Evolutionary conservation across 257 asterid species (phyloP), one percentile per base, ranked within the genome.

Genomic region (Dorcoceras hygrometricum): DNA sequence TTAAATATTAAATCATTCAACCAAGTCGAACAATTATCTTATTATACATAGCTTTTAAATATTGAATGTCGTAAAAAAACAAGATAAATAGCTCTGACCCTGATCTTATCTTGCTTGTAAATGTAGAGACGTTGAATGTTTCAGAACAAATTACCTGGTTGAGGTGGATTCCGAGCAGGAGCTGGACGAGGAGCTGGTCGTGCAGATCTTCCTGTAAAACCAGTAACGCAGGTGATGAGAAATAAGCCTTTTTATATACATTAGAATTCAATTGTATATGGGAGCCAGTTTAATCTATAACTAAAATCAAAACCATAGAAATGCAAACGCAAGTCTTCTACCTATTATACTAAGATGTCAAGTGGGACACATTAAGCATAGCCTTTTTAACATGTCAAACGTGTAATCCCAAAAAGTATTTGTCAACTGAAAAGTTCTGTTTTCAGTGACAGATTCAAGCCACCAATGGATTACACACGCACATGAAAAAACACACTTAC

Each of bases 111-210:
- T 36, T 1, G n/a, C 32, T 16, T 59, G 3, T 2, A 25, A 36
- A 58, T 19, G 22, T 3, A n/a, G 57, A 54, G 26, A 18, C 28
- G 32, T 22, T 14, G 18, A 64, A 36, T 39, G 24, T 24, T 71
- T 28, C 0, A 59, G 53, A 59, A 36, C 28, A 50, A 23, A 18
- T 10, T 53, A 87, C 95, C 89, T 74, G 74, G 60, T 54, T 73
- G 72, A 23, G 87, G 80, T n/a, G 87, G 84, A n/a, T 59, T 73
- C 19, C 87, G 78, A 8, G 79, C 74, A 11, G 86, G 72, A 8
- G 89, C 83, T 24, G 81, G 79, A 55, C 90, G 95, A 63, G 86
- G 84, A 20, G 96, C 86, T 3, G 96, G 65, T 39, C 92, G 95
- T 22, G 95, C 77, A 73, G 92, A 75, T 80, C 89, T 82, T 79